Percentiles rank a stretch among this genome's conserved stretches.
These are phyloP conservation scores for Crithidia acanthocephali DNA, from an alignment of 208 protist genomes.

Conservation along the genomic window DNA sequence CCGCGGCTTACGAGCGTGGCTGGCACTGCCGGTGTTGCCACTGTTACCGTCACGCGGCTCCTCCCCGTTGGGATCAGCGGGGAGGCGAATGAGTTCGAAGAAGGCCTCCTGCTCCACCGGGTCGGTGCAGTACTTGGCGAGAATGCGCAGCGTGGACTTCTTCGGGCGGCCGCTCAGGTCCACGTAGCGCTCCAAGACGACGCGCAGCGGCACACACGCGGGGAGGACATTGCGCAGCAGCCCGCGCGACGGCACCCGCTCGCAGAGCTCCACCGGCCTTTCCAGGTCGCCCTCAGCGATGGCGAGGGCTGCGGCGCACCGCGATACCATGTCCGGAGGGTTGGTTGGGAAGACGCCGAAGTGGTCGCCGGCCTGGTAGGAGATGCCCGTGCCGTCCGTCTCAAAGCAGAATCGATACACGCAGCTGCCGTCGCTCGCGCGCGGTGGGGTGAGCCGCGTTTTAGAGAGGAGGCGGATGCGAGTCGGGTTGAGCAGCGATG, in stretches of 20 bases:
- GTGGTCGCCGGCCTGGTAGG: conserved; percentile 94
- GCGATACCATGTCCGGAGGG: conserved; percentile 68
- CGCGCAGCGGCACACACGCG: conserved; percentile 52
- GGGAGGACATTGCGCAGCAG: conserved; percentile 69
- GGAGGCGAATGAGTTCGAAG: conserved; percentile 39
- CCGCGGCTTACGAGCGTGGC: conserved; percentile 1
- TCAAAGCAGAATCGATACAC: conserved; percentile 53
- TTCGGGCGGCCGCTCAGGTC: conserved; percentile 75
- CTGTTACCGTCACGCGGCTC: background rate
- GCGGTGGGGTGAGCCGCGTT: conserved; percentile 37
- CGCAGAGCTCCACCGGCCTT: conserved; percentile 57
- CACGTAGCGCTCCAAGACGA: conserved; percentile 78
- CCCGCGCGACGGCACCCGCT: conserved; percentile 28
- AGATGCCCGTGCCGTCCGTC: conserved; percentile 53
- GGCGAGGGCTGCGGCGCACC: conserved; percentile 52
- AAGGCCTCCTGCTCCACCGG: conserved; percentile 57
- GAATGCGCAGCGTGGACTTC: conserved; percentile 63
- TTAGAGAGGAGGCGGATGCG: conserved; percentile 44
- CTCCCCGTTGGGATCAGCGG: conserved; percentile 1
- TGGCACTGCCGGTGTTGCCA: background rate
- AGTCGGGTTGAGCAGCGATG: conserved; percentile 55
- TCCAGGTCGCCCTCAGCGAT: conserved; percentile 49
- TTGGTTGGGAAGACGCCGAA: conserved; percentile 91
- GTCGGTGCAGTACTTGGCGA: conserved; percentile 75
- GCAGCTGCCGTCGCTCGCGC: conserved; percentile 62